Percentiles rank a stretch among this genome's conserved stretches.
phyloP scores from a whole-genome alignment of 75 land plant genomes.

The Selaginella tamariscina region DNA sequence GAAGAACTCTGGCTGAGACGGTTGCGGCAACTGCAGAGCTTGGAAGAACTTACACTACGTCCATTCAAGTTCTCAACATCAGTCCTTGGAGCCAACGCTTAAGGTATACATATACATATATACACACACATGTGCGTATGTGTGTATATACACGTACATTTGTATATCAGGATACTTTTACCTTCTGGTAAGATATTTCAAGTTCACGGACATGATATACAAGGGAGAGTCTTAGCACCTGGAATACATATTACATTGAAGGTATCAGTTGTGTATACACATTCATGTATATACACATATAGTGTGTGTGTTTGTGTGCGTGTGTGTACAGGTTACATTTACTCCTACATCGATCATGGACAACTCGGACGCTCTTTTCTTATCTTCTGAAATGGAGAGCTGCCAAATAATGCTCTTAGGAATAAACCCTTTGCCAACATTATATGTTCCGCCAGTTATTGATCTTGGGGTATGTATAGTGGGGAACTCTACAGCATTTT shows the following conservation, averaged over 20 bases:
- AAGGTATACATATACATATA: neutral
- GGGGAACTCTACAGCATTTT: neutral
- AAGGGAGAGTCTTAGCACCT: constrained; percentile 9
- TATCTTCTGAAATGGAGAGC: constrained; percentile 1
- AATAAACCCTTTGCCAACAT: neutral
- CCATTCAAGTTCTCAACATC: neutral
- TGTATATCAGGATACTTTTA: neutral
- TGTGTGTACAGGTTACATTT: neutral
- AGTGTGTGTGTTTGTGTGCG: no score
- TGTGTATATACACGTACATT: neutral
- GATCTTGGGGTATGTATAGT: neutral
- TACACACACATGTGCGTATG: neutral
- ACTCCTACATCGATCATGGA: neutral
- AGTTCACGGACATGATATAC: neutral
- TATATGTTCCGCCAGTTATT: neutral
- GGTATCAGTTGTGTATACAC: no score
- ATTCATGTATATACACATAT: no score
- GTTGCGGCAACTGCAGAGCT: constrained; percentile 6
- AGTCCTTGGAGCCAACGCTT: constrained; percentile 11
- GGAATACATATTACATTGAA: neutral
- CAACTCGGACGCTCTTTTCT: neutral
- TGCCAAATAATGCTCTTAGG: neutral
- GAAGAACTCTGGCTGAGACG: neutral
- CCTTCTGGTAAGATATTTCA: neutral
- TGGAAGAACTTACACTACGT: neutral